A percentile compares a stretch with the other conserved stretches of the same genome.
Conservation (phyloP, 202 grass and related monocot species). For the Setaria italica region DNA sequence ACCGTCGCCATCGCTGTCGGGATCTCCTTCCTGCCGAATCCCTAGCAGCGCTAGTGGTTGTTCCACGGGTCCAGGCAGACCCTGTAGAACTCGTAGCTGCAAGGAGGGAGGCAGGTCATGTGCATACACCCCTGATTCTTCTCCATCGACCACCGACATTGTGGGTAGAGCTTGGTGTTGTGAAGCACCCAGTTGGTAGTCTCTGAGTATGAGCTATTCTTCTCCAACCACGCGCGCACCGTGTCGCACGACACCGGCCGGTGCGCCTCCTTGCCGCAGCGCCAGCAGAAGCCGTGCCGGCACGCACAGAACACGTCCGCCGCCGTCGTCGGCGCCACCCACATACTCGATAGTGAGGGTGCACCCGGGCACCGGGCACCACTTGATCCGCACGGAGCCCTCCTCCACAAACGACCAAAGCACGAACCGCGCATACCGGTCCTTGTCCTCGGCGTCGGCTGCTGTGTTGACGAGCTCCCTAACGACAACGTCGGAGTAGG, state of each 20-base stretch:
- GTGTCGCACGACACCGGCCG: conserved; percentile 42
- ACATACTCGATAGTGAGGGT: conserved; percentile 4
- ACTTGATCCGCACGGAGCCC: background rate
- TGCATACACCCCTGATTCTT: conserved; percentile 49
- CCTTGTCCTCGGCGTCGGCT: background rate
- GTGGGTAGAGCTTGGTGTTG: conserved; percentile 40
- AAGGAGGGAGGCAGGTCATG: conserved; percentile 40
- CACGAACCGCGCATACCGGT: conserved; percentile 19
- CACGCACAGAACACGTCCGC: conserved; percentile 37
- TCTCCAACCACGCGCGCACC: conserved; percentile 38
- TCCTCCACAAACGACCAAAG: conserved; percentile 44
- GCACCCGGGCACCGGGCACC: conserved; percentile 40
- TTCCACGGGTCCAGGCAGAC: conserved; percentile 4
- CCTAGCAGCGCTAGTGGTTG: background rate
- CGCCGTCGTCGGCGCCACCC: background rate
- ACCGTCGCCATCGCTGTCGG: fast-evolving
- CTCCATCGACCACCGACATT: conserved; percentile 37
- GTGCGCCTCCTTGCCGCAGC: background rate
- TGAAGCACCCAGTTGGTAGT: conserved; percentile 36
- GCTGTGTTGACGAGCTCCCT: conserved; percentile 4
- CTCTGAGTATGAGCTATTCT: conserved; percentile 29
- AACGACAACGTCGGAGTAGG: background rate
- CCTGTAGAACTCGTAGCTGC: conserved; percentile 43
- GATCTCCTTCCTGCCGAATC: background rate
- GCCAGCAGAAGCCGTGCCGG: conserved; percentile 38